phyloP scores from a whole-genome alignment of 257 asterid genomes.

The Asclepias syriaca region DNA sequence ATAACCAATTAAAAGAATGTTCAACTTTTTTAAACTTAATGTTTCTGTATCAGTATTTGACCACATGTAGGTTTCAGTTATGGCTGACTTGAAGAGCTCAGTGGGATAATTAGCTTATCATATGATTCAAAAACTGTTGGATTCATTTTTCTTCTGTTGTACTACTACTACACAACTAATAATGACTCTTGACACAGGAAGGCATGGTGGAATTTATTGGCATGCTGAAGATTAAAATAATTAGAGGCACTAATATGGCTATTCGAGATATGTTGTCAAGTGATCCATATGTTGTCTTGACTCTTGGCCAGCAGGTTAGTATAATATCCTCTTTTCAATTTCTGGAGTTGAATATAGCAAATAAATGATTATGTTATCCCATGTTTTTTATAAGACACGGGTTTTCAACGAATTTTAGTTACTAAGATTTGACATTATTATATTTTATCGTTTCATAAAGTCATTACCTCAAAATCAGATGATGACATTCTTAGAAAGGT shows the following conservation, averaged over 20 bases:
- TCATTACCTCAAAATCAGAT: neutral
- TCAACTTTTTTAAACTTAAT: neutral
- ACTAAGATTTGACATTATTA: neutral
- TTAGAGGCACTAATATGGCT: constrained; percentile 82
- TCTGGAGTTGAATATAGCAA: neutral
- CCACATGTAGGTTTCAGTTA: neutral
- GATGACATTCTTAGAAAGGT: neutral
- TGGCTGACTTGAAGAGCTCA: neutral
- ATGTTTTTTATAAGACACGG: neutral
- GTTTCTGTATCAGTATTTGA: neutral
- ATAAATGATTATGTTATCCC: neutral
- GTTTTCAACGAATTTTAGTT: neutral
- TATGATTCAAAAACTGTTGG: neutral
- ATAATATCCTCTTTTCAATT: neutral
- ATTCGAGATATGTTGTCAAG: constrained; percentile 89
- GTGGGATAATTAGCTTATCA: neutral
- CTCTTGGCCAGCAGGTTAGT: constrained; percentile 83
- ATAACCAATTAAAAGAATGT: neutral
- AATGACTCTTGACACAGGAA: constrained; percentile 45
- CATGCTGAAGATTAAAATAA: constrained; percentile 66
- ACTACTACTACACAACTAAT: constrained; percentile 14
- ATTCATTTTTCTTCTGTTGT: neutral
- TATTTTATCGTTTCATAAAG: neutral
- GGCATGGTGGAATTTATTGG: constrained; percentile 97
- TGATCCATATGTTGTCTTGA: constrained; percentile 88